Evolutionary conservation across 1,284 basidiomycete genomes (phyloP).

Genomic region (Tausonia pullulans): DNA sequence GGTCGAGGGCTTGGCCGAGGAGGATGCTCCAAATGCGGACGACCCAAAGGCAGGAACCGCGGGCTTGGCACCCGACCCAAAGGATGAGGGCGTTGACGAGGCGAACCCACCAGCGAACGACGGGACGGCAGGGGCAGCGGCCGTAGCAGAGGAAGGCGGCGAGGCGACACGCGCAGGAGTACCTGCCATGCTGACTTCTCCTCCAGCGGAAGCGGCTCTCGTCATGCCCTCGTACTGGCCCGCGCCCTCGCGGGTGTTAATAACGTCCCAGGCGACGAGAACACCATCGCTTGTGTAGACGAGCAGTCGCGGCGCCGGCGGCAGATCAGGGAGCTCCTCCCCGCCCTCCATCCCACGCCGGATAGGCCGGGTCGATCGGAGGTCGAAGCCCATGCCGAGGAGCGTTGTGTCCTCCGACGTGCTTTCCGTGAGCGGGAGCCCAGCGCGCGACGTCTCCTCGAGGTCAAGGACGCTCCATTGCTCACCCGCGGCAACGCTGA

Average conservation of each 20-base stretch:
- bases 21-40: constrained; percentile 1
- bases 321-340: constrained; percentile 35
- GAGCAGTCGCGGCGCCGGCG: constrained; percentile 37
- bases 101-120: constrained; percentile 21
- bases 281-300: constrained; percentile 42
- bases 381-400: constrained; percentile 40
- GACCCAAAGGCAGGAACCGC: constrained; percentile 17
- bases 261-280: constrained; percentile 40
- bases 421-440: constrained; percentile 37
- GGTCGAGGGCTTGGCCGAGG: constrained; percentile 13
- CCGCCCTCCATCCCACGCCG: constrained; percentile 36
- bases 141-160: not conserved
- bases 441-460: constrained; percentile 40
- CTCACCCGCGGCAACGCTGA: constrained; percentile 22
- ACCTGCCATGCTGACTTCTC: constrained; percentile 9
- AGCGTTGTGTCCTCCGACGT: constrained; percentile 37
- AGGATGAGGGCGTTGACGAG: constrained; percentile 1
- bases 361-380: constrained; percentile 36
- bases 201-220: constrained; percentile 7
- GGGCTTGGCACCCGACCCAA: constrained; percentile 7
- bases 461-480: constrained; percentile 39
- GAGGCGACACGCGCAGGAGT: constrained; percentile 6
- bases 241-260: constrained; percentile 28
- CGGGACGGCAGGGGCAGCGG: constrained; percentile 22
- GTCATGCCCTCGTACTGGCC: constrained; percentile 29